phyloP scores from a whole-genome alignment of 208 protist species.

The Leishmania gerbilli region DNA sequence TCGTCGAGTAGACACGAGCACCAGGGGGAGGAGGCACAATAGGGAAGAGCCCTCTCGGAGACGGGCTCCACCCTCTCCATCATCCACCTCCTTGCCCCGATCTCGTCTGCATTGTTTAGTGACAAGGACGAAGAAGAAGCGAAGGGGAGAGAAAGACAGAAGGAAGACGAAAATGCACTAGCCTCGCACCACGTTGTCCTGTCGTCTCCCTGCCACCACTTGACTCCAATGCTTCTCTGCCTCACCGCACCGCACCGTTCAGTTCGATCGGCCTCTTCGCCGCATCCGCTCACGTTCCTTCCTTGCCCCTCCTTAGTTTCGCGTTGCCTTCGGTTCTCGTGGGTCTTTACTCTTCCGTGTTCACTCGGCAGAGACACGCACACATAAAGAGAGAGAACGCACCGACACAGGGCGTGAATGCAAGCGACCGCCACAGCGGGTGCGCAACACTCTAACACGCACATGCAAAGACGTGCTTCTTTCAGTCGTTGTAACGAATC shows the following conservation, averaged over 20 bases:
- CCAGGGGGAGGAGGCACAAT: not conserved
- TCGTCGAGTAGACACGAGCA: too few relatives aligned
- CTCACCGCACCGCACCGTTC: not conserved
- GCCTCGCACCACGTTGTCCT: not conserved
- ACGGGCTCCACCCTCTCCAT: not conserved
- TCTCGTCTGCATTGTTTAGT: not conserved
- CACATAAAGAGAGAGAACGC: not conserved
- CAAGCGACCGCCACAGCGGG: not conserved
- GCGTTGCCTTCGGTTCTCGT: not conserved
- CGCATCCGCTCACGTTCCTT: not conserved
- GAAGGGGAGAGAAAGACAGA: not conserved
- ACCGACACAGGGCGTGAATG: slow-evolving; percentile 3
- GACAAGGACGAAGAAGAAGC: not conserved
- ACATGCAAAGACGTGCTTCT: not conserved
- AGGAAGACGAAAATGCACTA: not conserved
- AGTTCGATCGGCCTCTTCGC: not conserved
- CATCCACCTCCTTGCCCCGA: not conserved
- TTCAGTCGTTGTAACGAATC: slow-evolving; percentile 22
- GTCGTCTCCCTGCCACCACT: not conserved
- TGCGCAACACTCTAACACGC: not conserved
- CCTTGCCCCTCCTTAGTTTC: not conserved
- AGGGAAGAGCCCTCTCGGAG: not conserved
- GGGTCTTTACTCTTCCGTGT: not conserved
- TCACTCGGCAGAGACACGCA: slow-evolving; percentile 6
- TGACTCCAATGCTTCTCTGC: not conserved